Base-by-base conservation (phyloP, 1,284 basidiomycete species). In the Gomphus bonarii region DNA sequence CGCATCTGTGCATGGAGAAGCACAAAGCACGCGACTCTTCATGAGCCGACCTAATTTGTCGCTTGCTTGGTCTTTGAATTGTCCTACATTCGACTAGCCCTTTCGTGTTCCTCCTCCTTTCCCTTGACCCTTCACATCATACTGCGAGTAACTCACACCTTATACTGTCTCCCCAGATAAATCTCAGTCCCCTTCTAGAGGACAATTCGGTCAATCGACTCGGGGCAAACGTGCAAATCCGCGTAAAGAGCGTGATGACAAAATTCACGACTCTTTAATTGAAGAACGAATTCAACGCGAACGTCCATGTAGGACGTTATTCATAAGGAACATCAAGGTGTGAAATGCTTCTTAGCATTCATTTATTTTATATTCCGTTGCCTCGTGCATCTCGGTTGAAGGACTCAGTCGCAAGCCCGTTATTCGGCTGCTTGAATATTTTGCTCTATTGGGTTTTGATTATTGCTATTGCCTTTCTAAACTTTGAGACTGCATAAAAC, bases 291-390 rank as follows among this genome's bases (percentile, higher is more conserved):
- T 93, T 62, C 84, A 91, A 68, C 84, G 88, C 65, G 95, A 97
- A 72, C 81, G 91, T 65, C 94, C 94, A 1, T 97, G 95, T 70
- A 81, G 95, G 53, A 97, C 94, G 1, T 74, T 99, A 40, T 99
- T 99, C 68, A 93, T 98, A 61, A 87, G 95, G 65, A 98, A 98
- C 69, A 90, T 97, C 65, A 94, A 93, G 81, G 94, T 89, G 63
- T 61, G 74, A 71, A n/a, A 43, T 30, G 33, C 31, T 58, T 58
- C 50, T 50, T 42, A 28, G 47, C 47, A 48, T 48, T 30, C 31
- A 11, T 40, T 40, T 40, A 16, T 40, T 18, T n/a, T n/a, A 18
- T 48, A 14, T 28, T 48, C 47, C 16, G 30, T 48, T 48, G 47
- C 43, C 43, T 47, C 44, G 1, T 46, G 44, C 44, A n/a, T 14